phyloP scores from a whole-genome alignment of 306 rosid genomes.

The Arachis stenosperma region DNA sequence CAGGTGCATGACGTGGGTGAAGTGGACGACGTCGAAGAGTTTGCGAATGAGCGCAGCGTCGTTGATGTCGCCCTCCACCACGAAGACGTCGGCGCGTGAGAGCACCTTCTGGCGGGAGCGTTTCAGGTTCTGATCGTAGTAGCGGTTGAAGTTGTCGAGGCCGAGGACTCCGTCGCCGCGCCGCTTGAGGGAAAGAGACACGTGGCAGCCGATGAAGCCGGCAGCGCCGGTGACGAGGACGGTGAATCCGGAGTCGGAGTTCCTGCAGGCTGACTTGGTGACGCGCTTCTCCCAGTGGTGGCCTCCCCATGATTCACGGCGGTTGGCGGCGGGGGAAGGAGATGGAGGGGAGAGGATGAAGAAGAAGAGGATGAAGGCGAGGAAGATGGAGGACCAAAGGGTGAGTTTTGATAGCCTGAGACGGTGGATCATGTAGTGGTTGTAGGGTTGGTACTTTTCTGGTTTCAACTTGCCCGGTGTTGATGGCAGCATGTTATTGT shows the following conservation, averaged over 20 bases:
- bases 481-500: conserved; percentile 46
- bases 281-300: conserved; percentile 64
- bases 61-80: conserved; percentile 76
- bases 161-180: conserved; percentile 76
- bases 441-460: conserved; percentile 47
- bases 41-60: conserved; percentile 53
- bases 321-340: not conserved
- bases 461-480: conserved; percentile 66
- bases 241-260: conserved; percentile 42
- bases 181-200: conserved; percentile 62
- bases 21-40: conserved; percentile 70
- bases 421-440: conserved; percentile 48
- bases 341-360: conserved; percentile 36
- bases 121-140: conserved; percentile 69
- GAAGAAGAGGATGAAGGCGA: conserved; percentile 42
- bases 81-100: conserved; percentile 54
- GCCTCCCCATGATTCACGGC: conserved; percentile 55
- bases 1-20: conserved; percentile 75
- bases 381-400: conserved; percentile 57
- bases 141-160: conserved; percentile 66
- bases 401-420: conserved; percentile 59
- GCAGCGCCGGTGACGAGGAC: conserved; percentile 76
- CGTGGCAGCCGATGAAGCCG: conserved; percentile 72
- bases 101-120: conserved; percentile 64
- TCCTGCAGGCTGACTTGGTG: conserved; percentile 47